Percentiles rank a stretch among this genome's conserved stretches.
Evolutionary conservation across 2,329 filamentous ascomycete species (phyloP).

Genomic region (Pestalotiopsis sp.): DNA sequence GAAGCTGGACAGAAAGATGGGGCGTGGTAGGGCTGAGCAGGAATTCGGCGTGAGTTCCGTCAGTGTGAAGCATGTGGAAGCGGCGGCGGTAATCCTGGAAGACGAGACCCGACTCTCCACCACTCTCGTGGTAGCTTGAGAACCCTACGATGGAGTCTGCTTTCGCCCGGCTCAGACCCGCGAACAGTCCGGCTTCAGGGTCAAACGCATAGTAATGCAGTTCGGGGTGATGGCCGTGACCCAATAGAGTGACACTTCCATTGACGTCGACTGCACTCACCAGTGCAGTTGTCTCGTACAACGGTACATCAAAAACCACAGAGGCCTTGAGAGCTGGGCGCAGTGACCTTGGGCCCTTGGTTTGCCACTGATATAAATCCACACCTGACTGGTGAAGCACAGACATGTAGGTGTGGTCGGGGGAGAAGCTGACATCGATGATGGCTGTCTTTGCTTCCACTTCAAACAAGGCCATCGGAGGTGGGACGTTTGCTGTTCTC

Average conservation of each 20-base stretch:
- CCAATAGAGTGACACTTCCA: slow-evolving; percentile 28
- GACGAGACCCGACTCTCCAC: slow-evolving; percentile 31
- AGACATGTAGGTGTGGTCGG: slow-evolving; percentile 66
- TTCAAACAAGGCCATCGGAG: slow-evolving; percentile 88
- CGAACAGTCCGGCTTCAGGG: slow-evolving; percentile 22
- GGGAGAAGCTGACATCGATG: slow-evolving; percentile 75
- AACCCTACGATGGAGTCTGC: slow-evolving; percentile 33
- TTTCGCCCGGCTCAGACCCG: slow-evolving; percentile 22
- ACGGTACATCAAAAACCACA: slow-evolving; percentile 31
- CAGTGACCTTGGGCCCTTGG: slow-evolving; percentile 55
- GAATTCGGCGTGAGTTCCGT: slow-evolving; percentile 24
- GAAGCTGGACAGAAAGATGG: slow-evolving; percentile 49
- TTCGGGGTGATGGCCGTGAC: slow-evolving; percentile 24
- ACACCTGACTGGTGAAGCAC: slow-evolving; percentile 71
- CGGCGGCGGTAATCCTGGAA: slow-evolving; percentile 50
- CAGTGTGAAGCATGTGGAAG: slow-evolving; percentile 3
- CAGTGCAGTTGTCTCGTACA: slow-evolving; percentile 26
- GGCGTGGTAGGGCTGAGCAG: slow-evolving; percentile 14
- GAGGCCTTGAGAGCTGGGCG: slow-evolving; percentile 43
- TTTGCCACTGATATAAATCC: slow-evolving; percentile 70
- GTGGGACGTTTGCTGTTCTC: slow-evolving; percentile 81
- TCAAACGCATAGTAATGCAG: slow-evolving; percentile 27
- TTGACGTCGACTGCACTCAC: slow-evolving; percentile 32
- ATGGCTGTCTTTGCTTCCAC: slow-evolving; percentile 63
- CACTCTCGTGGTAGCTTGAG: slow-evolving; percentile 30